Base-by-base conservation (phyloP, 2,329 filamentous ascomycete genomes). In the Shiraia bambusicola region DNA sequence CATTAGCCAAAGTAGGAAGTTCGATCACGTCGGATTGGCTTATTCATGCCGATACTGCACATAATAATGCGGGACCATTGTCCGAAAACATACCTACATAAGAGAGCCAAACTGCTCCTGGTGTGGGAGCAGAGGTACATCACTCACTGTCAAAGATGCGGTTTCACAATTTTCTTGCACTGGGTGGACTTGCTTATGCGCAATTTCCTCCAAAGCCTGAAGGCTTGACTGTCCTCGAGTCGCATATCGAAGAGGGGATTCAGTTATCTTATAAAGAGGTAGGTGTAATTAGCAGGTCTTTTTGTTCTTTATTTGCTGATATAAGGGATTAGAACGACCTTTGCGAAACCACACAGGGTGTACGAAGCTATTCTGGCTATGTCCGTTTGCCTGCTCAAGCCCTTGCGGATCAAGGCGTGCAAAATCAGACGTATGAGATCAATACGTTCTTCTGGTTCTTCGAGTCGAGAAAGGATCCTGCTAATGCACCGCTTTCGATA, bases 401-500 rank as follows among this genome's bases (percentile, higher is more conserved):
- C 4, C 50, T 69, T n/a, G 58, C 63, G 13, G 67, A 69, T 26
- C 47, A 63, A 1, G 61, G 61, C 6, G 58, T 65, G 12, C 52
- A 59, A 19, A 54, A 63, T 17, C 75, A 78, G 48, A 66, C 40
- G 0, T 53, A 53, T n/a, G 42, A 49, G 28, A 78, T 80, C 43
- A 79, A 80, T 52, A 81, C 76, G 16, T 84, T 82, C 60, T 84
- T 84, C 60, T 81, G 79, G 78, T 84, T 82, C 56, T 83, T 84
- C 52, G 79, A 82, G 47, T 73, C 79, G 1, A 71, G 80, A 12
- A 76, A 79, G 38, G 73, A 79, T 54, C 74, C 80, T 1, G 55
- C 63, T 7, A 76, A 77, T 53, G 79, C 79, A 1, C 81, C 80
- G 0, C 64, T 83, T 2, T 72, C 76, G 0, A 75, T 83, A 22